phyloP scores from a whole-genome alignment of 129 eudicot genomes.

The Sambucus nigra region DNA sequence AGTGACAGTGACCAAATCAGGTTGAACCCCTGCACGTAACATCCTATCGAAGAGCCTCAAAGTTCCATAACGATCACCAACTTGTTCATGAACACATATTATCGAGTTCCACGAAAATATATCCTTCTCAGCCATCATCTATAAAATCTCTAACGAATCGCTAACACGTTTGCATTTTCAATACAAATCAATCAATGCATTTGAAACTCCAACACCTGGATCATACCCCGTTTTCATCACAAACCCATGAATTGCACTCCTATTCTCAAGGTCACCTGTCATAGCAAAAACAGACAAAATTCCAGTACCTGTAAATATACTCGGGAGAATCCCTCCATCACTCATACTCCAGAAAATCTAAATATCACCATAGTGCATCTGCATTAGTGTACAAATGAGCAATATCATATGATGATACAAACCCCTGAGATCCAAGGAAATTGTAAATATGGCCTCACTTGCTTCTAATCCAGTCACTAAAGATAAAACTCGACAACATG shows the following conservation, averaged over 20 bases:
- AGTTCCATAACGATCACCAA: too few species aligned
- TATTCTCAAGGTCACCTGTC: constrained; percentile 39
- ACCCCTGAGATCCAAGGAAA: too few species aligned
- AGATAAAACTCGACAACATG: too few species aligned
- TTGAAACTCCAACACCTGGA: constrained; percentile 35
- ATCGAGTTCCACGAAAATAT: too few species aligned
- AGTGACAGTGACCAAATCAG: too few species aligned
- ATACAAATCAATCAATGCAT: constrained; percentile 66
- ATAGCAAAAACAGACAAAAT: constrained; percentile 42
- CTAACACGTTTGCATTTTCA: constrained; percentile 47
- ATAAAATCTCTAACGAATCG: constrained; percentile 9
- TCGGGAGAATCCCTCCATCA: constrained; percentile 28
- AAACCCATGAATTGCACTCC: constrained; percentile 47
- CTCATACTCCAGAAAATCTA: constrained; percentile 36
- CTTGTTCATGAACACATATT: too few species aligned
- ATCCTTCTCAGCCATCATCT: too few species aligned
- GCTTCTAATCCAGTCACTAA: too few species aligned
- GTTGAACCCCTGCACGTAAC: constrained; percentile 34
- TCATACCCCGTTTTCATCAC: constrained; percentile 56
- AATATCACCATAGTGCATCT: too few species aligned
- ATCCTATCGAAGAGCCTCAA: constrained; percentile 35
- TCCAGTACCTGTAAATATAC: constrained; percentile 51
- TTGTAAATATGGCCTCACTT: too few species aligned
- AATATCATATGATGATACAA: too few species aligned
- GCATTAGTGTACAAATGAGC: too few species aligned